Conservation (phyloP, 768 basidiomycete genomes). For the Lactifluus echinatus region DNA sequence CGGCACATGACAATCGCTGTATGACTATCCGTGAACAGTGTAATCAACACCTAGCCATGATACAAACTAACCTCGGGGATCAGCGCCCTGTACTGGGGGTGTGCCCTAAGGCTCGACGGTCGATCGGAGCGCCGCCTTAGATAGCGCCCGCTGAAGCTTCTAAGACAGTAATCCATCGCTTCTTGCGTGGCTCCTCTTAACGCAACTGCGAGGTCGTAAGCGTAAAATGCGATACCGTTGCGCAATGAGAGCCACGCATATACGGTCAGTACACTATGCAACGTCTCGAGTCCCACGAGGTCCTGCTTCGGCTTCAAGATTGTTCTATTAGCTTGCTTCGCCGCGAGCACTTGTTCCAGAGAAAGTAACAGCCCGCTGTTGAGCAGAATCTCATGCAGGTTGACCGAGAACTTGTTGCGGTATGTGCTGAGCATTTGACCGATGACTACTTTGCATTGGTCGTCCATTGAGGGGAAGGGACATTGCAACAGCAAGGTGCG, state of each 20-base stretch:
- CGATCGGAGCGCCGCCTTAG: neutral
- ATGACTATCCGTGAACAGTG: neutral
- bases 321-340: slow-evolving; percentile 23
- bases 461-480: slow-evolving; percentile 48
- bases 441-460: slow-evolving; percentile 28
- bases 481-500: slow-evolving; percentile 39
- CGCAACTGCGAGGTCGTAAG: slow-evolving; percentile 39
- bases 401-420: slow-evolving; percentile 33
- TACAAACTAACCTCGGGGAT: neutral
- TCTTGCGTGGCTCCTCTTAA: slow-evolving; percentile 58
- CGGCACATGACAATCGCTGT: neutral
- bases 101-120: neutral
- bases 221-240: slow-evolving; percentile 54
- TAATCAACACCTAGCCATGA: neutral
- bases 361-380: slow-evolving; percentile 32
- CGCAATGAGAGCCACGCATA: slow-evolving; percentile 85
- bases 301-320: slow-evolving; percentile 3
- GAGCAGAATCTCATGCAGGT: slow-evolving; percentile 32
- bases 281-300: slow-evolving; percentile 45
- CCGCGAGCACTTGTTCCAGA: slow-evolving; percentile 35
- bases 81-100: neutral
- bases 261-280: slow-evolving; percentile 67
- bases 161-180: slow-evolving; percentile 56
- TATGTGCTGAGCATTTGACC: slow-evolving; percentile 37
- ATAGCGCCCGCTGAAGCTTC: neutral